phyloP scores from a whole-genome alignment of 2,329 filamentous ascomycete species.

The Cladosporium cucumerinum region DNA sequence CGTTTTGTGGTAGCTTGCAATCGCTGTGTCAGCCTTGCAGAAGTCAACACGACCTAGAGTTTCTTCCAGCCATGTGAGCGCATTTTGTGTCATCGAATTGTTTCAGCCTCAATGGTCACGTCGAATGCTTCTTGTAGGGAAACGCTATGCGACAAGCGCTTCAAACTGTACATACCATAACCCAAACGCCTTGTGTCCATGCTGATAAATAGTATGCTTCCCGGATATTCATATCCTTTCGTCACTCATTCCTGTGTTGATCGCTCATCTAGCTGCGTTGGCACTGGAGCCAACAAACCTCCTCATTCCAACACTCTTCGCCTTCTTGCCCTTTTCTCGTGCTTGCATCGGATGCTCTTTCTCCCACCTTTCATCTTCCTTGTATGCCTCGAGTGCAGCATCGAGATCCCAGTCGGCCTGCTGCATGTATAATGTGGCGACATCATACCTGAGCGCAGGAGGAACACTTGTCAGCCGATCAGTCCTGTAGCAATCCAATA shows the following conservation, averaged over 20 bases:
- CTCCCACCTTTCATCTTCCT: conserved; percentile 75
- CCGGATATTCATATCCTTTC: not conserved
- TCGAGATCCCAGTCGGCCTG: conserved; percentile 66
- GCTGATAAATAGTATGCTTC: not conserved
- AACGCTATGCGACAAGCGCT: not conserved
- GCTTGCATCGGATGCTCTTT: conserved; percentile 59
- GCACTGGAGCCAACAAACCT: conserved; percentile 32
- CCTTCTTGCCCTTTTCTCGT: conserved; percentile 46
- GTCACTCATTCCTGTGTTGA: not conserved
- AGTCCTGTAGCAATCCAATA: conserved; percentile 7
- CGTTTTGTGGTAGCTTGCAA: not conserved
- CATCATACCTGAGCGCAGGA: conserved; percentile 54
- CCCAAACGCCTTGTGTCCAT: not conserved
- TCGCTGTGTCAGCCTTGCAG: too few relatives aligned
- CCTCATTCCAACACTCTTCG: conserved; percentile 35
- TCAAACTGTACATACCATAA: not conserved
- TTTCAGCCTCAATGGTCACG: not conserved
- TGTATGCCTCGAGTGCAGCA: conserved; percentile 60
- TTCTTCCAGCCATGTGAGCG: not conserved
- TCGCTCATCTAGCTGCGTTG: not conserved
- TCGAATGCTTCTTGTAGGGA: not conserved
- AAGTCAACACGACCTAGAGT: too few relatives aligned
- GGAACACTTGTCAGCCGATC: conserved; percentile 41
- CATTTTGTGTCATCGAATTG: not conserved
- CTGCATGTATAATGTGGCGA: conserved; percentile 72